Base-by-base conservation (phyloP, 352 stramenopile genomes). In the Phytophthora quininea region DNA sequence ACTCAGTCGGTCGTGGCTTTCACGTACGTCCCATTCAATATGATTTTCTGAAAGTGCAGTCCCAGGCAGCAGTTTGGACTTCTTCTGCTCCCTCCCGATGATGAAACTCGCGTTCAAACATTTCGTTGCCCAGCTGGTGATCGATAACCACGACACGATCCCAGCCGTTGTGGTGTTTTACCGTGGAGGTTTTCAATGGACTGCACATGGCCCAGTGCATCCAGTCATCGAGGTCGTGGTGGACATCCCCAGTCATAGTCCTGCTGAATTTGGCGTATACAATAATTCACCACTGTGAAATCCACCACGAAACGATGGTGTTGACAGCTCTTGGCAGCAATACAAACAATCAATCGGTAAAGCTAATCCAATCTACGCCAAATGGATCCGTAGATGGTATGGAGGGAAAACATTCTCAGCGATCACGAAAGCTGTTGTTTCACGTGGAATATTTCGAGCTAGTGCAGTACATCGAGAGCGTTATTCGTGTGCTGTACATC, bases 381-480 rank as follows among this genome's bases (percentile, higher is more conserved):
- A n/a, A n/a, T n/a, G n/a, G n/a, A 40, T 10, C 35, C 5, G 35
- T 40, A 40, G 10, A 40, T 11, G 10, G 35, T 40, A 5, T 40
- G 5, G 5, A 40, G 10, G 35, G 10, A 40, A 10, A 40, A 40
- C 35, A 40, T 5, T 10, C 35, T 40, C 6, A 12, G 4, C 15
- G 33, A 32, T 32, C 2, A 6, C n/a, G 33, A 30, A 48, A 59
- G 27, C 37, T 66, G 37, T 40, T 69, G 14, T 73, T 69, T 54
- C 48, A 53, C 15, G 52, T 56, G 40, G 57, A 75, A 33, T 70
- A 64, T 31, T 10, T 67, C 7, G 40, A 54, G 1, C 42, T 69
- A 7, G 46, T 54, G 3, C 53, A 64, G 48, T 69, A 72, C 31
- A 58, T 76, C 46, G 58, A 69, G 47, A 64, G 59, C 51, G 50